phyloP scores from a whole-genome alignment of 2,329 filamentous ascomycete genomes.

The Incumbomyces delicatus region DNA sequence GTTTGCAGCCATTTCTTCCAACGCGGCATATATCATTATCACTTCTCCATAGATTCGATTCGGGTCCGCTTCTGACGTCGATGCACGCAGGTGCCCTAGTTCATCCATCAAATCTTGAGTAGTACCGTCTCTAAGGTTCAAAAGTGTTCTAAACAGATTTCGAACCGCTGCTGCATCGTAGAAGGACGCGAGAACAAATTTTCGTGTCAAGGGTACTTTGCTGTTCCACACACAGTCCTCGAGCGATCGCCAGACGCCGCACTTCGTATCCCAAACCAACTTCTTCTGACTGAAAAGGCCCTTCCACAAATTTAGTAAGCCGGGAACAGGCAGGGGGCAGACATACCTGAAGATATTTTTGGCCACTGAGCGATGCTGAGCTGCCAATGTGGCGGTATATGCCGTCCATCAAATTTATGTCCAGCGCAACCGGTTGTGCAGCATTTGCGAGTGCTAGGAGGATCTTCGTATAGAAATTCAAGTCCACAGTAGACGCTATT shows the following conservation, averaged over 20 bases:
- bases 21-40: neutral
- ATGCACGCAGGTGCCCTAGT: slow-evolving; percentile 3
- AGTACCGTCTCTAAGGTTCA: slow-evolving; percentile 6
- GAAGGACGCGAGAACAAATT: slow-evolving; percentile 7
- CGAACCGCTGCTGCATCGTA: slow-evolving; percentile 7
- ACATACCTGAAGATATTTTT: slow-evolving; percentile 5
- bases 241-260: slow-evolving; percentile 6
- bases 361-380: slow-evolving; percentile 2
- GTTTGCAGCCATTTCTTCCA: neutral
- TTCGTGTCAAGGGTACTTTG: slow-evolving; percentile 7
- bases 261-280: slow-evolving; percentile 8
- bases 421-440: neutral
- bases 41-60: neutral
- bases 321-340: neutral
- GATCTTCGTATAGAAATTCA: slow-evolving; percentile 7
- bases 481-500: slow-evolving; percentile 2
- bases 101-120: slow-evolving; percentile 10
- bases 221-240: slow-evolving; percentile 12
- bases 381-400: slow-evolving; percentile 6
- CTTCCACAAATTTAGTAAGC: slow-evolving; percentile 4
- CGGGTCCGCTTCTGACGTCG: too few relatives aligned
- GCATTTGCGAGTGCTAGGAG: slow-evolving; percentile 1
- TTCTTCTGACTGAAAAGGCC: slow-evolving; percentile 1
- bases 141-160: slow-evolving; percentile 8
- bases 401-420: neutral